phyloP scores from a whole-genome alignment of 495 filamentous ascomycete species.

The Monascus purpureus region DNA sequence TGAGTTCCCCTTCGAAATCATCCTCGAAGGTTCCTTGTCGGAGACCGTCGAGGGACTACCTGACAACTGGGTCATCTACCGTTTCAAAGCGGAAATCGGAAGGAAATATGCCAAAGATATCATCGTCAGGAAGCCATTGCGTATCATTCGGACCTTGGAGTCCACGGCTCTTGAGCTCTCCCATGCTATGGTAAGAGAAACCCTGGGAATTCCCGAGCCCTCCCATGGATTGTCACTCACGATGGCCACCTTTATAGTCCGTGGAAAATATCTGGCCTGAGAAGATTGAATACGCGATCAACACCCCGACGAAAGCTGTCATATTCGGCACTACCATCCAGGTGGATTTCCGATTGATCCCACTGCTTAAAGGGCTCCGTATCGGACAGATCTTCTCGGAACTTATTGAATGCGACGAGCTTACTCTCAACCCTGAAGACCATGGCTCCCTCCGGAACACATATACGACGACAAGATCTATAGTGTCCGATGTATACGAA shows the following conservation, averaged over 20 bases:
- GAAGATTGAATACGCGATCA: constrained; percentile 86
- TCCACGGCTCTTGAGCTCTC: constrained; percentile 68
- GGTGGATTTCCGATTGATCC: constrained; percentile 66
- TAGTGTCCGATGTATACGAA: constrained; percentile 48
- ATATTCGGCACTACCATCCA: constrained; percentile 76
- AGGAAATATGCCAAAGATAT: constrained; percentile 72
- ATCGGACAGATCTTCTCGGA: constrained; percentile 63
- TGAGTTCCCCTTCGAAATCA: constrained; percentile 77
- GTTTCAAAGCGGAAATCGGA: constrained; percentile 75
- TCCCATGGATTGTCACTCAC: constrained; percentile 1
- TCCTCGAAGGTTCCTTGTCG: constrained; percentile 58
- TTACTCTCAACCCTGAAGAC: constrained; percentile 37
- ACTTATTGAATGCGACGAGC: constrained; percentile 65
- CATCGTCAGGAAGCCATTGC: constrained; percentile 60
- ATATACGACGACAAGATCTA: constrained; percentile 46
- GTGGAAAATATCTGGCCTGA: constrained; percentile 90
- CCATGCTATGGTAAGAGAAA: constrained; percentile 57
- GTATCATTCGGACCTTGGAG: constrained; percentile 77
- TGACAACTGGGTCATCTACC: constrained; percentile 71
- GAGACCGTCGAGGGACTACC: constrained; percentile 83
- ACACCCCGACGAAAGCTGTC: constrained; percentile 77
- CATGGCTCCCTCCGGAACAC: constrained; percentile 38
- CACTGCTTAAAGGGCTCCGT: constrained; percentile 72
- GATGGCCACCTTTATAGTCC: constrained; percentile 30
- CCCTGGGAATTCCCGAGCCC: background rate